Evolutionary conservation across 768 basidiomycete genomes (phyloP).

Genomic region (Fibroporia radiculosa): DNA sequence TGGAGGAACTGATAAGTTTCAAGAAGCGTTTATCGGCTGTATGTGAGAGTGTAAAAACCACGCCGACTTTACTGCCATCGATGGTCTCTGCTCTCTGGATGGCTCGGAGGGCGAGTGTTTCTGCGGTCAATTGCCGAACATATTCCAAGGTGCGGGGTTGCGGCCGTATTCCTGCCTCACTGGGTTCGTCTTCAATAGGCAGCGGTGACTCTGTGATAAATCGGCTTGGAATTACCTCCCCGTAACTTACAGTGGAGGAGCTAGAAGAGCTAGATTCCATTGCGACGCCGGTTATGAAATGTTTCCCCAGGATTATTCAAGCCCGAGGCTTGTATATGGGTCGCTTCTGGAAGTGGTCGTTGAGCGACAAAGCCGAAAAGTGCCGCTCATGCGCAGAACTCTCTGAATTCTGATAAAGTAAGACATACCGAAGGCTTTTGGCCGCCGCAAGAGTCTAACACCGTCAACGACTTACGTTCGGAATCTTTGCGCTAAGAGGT

Average conservation of each 20-base stretch:
- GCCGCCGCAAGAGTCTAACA: no score
- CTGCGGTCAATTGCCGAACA: constrained; percentile 52
- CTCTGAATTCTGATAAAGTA: no score
- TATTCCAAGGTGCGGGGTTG: constrained; percentile 42
- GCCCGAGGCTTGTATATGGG: no score
- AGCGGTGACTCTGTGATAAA: background rate
- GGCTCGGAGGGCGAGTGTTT: constrained; percentile 46
- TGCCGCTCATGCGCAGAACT: no score
- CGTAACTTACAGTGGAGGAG: constrained; percentile 3
- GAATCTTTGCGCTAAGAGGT: no score
- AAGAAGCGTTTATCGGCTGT: constrained; percentile 51
- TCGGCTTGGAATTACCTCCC: background rate
- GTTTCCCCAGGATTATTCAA: no score
- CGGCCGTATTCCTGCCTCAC: background rate
- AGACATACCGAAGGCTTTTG: no score
- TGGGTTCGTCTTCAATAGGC: background rate
- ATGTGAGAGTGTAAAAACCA: constrained; percentile 53
- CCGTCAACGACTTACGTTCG: no score
- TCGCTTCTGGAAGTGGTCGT: no score
- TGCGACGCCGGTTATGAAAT: no score
- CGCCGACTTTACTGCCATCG: constrained; percentile 52
- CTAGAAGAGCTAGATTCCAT: constrained; percentile 1
- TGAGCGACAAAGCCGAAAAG: no score
- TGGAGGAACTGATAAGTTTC: constrained; percentile 40
- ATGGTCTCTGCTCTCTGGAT: constrained; percentile 40